phyloP scores from a whole-genome alignment of 306 rosid species.

The Malus orientalis region DNA sequence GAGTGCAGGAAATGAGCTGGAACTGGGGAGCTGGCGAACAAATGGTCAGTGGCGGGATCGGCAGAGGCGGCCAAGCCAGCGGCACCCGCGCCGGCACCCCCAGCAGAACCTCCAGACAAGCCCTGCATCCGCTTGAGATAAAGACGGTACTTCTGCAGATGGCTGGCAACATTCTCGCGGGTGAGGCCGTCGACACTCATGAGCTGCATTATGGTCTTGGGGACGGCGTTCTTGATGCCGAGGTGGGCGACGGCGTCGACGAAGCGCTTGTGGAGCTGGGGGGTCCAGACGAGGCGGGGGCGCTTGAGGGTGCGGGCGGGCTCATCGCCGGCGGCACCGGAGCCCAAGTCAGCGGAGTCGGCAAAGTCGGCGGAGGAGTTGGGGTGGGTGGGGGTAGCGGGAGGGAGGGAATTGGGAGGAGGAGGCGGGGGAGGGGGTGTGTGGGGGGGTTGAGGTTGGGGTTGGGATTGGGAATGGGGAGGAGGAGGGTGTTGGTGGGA shows the following conservation, averaged over 20 bases:
- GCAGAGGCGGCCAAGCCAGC: constrained; percentile 23
- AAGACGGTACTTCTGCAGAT: constrained; percentile 88
- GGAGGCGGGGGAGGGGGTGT: constrained; percentile 13
- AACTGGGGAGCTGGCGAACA: constrained; percentile 84
- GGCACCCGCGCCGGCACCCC: constrained; percentile 24
- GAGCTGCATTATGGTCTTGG: constrained; percentile 99
- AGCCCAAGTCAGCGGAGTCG: constrained; percentile 77
- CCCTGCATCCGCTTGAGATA: constrained; percentile 97
- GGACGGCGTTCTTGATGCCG: constrained; percentile 93
- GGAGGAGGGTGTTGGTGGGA: constrained; percentile 7
- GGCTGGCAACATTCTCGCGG: constrained; percentile 91
- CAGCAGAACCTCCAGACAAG: constrained; percentile 33
- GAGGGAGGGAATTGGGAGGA: constrained; percentile 28
- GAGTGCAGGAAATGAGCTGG: constrained; percentile 85
- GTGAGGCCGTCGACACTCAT: constrained; percentile 99
- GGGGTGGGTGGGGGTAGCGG: constrained; percentile 40
- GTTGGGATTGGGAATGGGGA: constrained; percentile 15
- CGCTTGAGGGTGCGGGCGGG: constrained; percentile 93
- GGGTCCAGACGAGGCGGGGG: constrained; percentile 95
- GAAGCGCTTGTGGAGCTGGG: constrained; percentile 91
- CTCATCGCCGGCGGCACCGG: constrained; percentile 81
- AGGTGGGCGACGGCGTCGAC: constrained; percentile 94
- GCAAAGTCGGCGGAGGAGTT: constrained; percentile 74
- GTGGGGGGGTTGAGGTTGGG: constrained; percentile 17
- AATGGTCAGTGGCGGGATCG: constrained; percentile 81